Percentiles rank a stretch among this genome's conserved stretches.
Evolutionary conservation across 1,139 yeast genomes (phyloP).

Genomic region (Blastobotrys malaysiensis): DNA sequence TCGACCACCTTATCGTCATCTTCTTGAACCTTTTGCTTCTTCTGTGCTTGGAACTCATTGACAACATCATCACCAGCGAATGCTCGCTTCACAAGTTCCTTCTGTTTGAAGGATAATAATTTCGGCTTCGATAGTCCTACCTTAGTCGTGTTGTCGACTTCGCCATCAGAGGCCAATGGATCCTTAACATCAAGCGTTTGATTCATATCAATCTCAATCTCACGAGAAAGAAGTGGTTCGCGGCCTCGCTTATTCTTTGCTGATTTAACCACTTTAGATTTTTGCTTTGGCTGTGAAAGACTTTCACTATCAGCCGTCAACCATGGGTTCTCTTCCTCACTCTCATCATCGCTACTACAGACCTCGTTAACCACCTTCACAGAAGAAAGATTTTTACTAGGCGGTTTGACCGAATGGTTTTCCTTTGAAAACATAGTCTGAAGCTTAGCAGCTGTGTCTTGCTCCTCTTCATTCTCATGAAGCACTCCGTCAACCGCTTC

Average conservation of each 20-base stretch:
- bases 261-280: slow-evolving; percentile 35
- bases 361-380: slow-evolving; percentile 10
- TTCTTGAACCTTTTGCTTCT: slow-evolving; percentile 57
- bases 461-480: slow-evolving; percentile 47
- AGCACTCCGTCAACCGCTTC: slow-evolving; percentile 30
- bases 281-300: slow-evolving; percentile 24
- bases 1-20: slow-evolving; percentile 89
- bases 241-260: slow-evolving; percentile 51
- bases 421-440: background rate
- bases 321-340: slow-evolving; percentile 60
- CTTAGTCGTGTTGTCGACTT: slow-evolving; percentile 30
- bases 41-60: slow-evolving; percentile 73
- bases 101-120: slow-evolving; percentile 58
- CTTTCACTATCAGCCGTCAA: slow-evolving; percentile 40
- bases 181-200: slow-evolving; percentile 42
- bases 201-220: slow-evolving; percentile 47
- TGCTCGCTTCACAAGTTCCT: slow-evolving; percentile 79
- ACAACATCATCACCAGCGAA: slow-evolving; percentile 94
- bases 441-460: slow-evolving; percentile 35
- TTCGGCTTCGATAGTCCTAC: slow-evolving; percentile 26
- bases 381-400: background rate
- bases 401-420: background rate
- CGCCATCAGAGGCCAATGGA: slow-evolving; percentile 32
- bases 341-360: slow-evolving; percentile 10
- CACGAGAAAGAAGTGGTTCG: slow-evolving; percentile 22